Percentiles rank a stretch among this genome's conserved stretches.
These are phyloP conservation scores for Puccinellia tenuiflora DNA, from an alignment of 176 grass and related monocot genomes.

Conservation along the genomic window DNA sequence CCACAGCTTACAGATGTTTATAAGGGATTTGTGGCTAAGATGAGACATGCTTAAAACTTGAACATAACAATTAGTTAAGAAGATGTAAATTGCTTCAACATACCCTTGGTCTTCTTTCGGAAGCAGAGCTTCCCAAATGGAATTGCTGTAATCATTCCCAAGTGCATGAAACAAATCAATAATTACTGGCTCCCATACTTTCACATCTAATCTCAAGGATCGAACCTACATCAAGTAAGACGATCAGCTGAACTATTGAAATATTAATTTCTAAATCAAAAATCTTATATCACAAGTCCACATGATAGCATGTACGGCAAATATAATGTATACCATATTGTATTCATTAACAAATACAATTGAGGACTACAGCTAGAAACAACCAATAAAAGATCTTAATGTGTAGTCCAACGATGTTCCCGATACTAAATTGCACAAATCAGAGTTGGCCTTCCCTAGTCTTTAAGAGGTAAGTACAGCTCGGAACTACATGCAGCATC, in stretches of 20 bases:
- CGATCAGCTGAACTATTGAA: background rate
- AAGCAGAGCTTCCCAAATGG: conserved; percentile 90
- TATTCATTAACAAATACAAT: background rate
- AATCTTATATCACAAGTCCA: conserved; percentile 11
- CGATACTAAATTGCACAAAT: background rate
- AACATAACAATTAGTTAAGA: background rate
- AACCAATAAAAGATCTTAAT: background rate
- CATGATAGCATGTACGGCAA: background rate
- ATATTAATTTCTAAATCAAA: conserved; percentile 1
- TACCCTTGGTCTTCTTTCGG: conserved; percentile 77
- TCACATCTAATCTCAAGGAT: conserved; percentile 87
- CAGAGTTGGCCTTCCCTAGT: background rate
- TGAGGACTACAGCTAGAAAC: background rate
- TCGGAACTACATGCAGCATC: background rate
- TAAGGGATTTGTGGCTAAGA: background rate
- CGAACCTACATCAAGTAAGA: conserved; percentile 69
- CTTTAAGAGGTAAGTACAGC: background rate
- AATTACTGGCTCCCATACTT: conserved; percentile 88
- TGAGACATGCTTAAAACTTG: conserved; percentile 11
- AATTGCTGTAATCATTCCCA: conserved; percentile 86
- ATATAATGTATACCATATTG: background rate
- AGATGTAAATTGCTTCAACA: conserved; percentile 12
- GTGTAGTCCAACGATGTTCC: background rate
- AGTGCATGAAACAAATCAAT: conserved; percentile 80
- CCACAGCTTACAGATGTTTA: background rate